These are phyloP conservation scores for Gymnopus androsaceus DNA, from an alignment of 1,284 basidiomycete genomes.

Conservation along the genomic window DNA sequence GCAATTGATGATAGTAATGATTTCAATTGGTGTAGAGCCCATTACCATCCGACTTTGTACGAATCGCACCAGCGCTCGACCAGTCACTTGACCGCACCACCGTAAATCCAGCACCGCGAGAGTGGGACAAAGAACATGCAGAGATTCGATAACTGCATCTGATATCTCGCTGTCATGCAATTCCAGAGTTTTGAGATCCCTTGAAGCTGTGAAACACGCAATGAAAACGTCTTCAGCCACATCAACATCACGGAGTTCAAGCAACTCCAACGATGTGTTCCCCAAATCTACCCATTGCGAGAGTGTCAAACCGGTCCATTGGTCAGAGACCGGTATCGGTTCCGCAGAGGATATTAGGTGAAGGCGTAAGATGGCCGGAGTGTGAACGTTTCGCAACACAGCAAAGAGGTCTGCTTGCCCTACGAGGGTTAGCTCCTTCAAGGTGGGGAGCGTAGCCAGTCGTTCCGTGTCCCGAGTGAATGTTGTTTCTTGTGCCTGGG, in stretches of 20 bases:
- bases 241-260: conserved; percentile 62
- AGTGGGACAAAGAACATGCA: conserved; percentile 49
- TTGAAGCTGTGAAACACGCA: conserved; percentile 40
- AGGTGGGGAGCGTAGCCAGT: conserved; percentile 36
- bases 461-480: conserved; percentile 31
- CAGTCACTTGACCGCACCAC: conserved; percentile 52
- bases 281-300: conserved; percentile 41
- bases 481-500: conserved; percentile 33
- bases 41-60: conserved; percentile 28
- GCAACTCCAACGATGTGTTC: conserved; percentile 44
- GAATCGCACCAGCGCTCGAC: conserved; percentile 48
- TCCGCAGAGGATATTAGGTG: conserved; percentile 47
- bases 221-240: conserved; percentile 45
- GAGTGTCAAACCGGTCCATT: conserved; percentile 40
- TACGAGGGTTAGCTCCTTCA: conserved; percentile 43
- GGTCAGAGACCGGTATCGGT: conserved; percentile 40
- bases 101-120: conserved; percentile 55
- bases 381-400: conserved; percentile 43
- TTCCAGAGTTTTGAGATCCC: conserved; percentile 48
- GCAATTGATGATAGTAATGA: conserved; percentile 61
- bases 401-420: conserved; percentile 45
- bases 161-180: conserved; percentile 64
- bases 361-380: conserved; percentile 46
- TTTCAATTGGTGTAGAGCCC: conserved; percentile 31
- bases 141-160: conserved; percentile 44